Base-by-base conservation (phyloP, 2,329 filamentous ascomycete species). In the Sporothrix pseudoabietina region DNA sequence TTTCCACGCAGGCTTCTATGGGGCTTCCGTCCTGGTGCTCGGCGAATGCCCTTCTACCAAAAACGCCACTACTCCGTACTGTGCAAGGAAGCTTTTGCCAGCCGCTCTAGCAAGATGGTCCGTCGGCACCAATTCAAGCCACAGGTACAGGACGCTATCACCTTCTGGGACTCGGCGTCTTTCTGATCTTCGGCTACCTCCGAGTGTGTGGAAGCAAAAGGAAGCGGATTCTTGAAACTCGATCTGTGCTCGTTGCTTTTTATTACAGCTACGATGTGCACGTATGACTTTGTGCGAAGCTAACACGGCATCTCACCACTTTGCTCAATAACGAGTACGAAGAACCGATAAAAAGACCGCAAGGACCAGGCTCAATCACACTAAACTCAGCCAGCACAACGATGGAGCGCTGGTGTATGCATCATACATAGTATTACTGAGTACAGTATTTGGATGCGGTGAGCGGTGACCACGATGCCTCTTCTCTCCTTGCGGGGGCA, bases 1-100 rank as follows among this genome's bases (percentile, higher is more conserved):
- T 39, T 78, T 78, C 77, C 71, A 77, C 74, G 57, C 74, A 77
- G 73, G 75, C 77, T 78, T 78, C 78, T 69, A 76, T 70, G 68
- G 72, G 63, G 57, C 77, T 78, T 76, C 75, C 49, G 75, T 70
- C 69, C 2, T n/a, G 71, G 71, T n/a, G 30, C 52, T 74, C 54
- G 32, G 22, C 55, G n/a, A 54, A 65, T 71, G 19, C 30, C 16
- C 35, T 44, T 19, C 55, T 8, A 57, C 57, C 55, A 61, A 71
- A 61, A 61, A 47, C 41, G 54, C 69, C 54, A 71, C 69, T 32
- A 26, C n/a, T n/a, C n/a, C n/a, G n/a, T n/a, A n/a, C 41, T 35
- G 69, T 61, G 30, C 55, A 47, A 49, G 32, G 44, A 65, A 72
- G 70, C 47, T 72, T 66, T 57, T 52, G 49, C 55, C 55, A 44